Base-by-base conservation (phyloP, 345 rosid species). In the Citrus glauca region DNA sequence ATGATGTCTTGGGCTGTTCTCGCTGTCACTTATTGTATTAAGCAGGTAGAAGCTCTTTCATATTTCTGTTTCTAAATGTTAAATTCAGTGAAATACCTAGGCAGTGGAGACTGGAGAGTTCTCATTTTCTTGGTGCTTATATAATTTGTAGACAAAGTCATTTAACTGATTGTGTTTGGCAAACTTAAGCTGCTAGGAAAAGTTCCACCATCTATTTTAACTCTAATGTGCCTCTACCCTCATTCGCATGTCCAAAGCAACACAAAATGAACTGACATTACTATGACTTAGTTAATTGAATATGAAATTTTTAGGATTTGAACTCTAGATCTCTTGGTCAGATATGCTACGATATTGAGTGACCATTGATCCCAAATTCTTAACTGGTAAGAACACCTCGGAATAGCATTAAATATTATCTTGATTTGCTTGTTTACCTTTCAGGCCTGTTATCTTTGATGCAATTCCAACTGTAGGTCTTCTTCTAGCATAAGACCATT, bases 1-100 rank as follows among this genome's bases (percentile, higher is more conserved):
- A 91, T 97, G 98, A 94, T 94, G 98, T 90, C 97, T 64, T 97
- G 99, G 98, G 98, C 98, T 71, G 98, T 97, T 90, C 96, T 97
- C 80, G 95, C 98, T 55, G 84, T 94, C 85, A 93, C 98, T n/a
- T 97, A 97, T 86, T 94, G 99, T 89, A 89, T 97, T 79, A 97
- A 94, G 82, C 99, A 97, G 98, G 99, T 96, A 85, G 38, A 30
- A 71, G 53, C 40, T 65, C 25, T 56, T 48, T 74, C 17, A 53
- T 40, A 62, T 75, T 27, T 55, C n/a, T 69, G 28, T 37, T 69
- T 35, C 62, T 53, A 63, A 73, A 68, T 67, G 19, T 64, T 50
- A 40, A 35, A 62, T 48, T 62, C 32, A 10, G 25, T 55, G 53
- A 69, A 72, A 55, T 63, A 25, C 70, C 59, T 70, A 37, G 27